Evolutionary conservation across 805 yeast species (phyloP).

Genomic region (Komagataella ulmi): DNA sequence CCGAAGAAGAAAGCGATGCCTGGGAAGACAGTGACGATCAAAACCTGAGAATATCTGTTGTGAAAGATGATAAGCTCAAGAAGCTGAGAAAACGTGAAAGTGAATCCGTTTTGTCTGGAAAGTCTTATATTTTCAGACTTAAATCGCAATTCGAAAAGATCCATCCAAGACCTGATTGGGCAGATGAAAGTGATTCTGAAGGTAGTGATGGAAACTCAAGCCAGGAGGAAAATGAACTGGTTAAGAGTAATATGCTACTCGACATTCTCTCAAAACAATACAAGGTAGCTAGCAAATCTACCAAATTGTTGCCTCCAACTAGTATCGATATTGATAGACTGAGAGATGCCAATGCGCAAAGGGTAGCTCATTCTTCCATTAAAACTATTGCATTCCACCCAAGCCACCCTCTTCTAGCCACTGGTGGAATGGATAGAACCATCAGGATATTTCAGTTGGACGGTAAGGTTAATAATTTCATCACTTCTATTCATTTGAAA

Average conservation of each 20-base stretch:
- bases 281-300: slow-evolving; percentile 12
- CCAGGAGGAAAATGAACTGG: slow-evolving; percentile 7
- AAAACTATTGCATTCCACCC: slow-evolving; percentile 82
- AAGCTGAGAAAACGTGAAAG: slow-evolving; percentile 52
- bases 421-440: slow-evolving; percentile 90
- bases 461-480: slow-evolving; percentile 70
- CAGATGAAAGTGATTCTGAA: slow-evolving; percentile 39
- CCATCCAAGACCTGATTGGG: slow-evolving; percentile 85
- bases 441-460: slow-evolving; percentile 81
- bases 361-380: slow-evolving; percentile 64
- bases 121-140: slow-evolving; percentile 19
- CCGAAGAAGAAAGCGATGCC: slow-evolving; percentile 28
- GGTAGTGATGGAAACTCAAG: slow-evolving; percentile 25
- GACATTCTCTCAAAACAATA: slow-evolving; percentile 19
- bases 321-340: slow-evolving; percentile 67
- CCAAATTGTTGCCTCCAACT: slow-evolving; percentile 53
- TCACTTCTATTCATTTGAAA: slow-evolving; percentile 68
- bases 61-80: slow-evolving; percentile 42
- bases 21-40: slow-evolving; percentile 96
- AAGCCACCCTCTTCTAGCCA: slow-evolving; percentile 64
- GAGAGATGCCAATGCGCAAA: slow-evolving; percentile 72
- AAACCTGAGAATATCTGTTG: slow-evolving; percentile 43
- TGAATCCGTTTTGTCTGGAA: slow-evolving; percentile 20
- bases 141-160: slow-evolving; percentile 52
- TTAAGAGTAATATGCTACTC: slow-evolving; percentile 15